Percentiles rank a stretch among this genome's conserved stretches.
phyloP scores from a whole-genome alignment of 2,329 filamentous ascomycete genomes.

The Raffaelea ambrosiae region DNA sequence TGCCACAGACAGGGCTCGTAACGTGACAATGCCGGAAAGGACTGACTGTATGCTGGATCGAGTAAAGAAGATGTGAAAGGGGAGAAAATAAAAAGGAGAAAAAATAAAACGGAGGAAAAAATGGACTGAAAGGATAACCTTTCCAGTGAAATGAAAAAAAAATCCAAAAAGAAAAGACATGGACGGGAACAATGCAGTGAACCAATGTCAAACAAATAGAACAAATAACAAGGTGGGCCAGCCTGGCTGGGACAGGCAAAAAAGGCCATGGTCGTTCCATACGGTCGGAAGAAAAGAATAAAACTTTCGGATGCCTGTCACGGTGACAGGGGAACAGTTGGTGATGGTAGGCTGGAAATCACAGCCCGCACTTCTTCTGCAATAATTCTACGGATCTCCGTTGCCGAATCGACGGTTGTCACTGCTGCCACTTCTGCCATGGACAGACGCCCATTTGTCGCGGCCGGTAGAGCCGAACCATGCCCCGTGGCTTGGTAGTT shows the following conservation, averaged over 20 bases:
- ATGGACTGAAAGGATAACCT: neutral
- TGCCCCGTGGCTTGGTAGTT: too few species aligned
- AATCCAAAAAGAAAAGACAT: too few species aligned
- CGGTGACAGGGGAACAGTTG: neutral
- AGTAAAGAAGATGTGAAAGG: neutral
- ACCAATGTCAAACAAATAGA: too few species aligned
- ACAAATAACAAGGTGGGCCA: too few species aligned
- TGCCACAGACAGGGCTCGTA: too few species aligned
- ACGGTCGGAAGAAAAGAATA: too few species aligned
- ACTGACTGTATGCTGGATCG: neutral
- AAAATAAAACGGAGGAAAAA: neutral
- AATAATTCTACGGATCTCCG: conserved; percentile 3
- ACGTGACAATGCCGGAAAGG: neutral
- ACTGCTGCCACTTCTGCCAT: neutral
- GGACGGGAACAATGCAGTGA: too few species aligned
- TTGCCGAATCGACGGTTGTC: neutral
- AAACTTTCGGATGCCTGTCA: neutral
- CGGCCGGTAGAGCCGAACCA: too few species aligned
- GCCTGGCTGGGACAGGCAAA: too few species aligned
- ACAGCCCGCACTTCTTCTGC: conserved; percentile 5
- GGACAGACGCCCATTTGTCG: too few species aligned
- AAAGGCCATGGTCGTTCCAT: too few species aligned
- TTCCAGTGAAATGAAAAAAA: too few species aligned
- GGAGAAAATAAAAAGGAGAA: neutral
- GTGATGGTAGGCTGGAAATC: conserved; percentile 1